These are phyloP conservation scores for Orbilia oligospora DNA, from an alignment of 2,329 filamentous ascomycete genomes.

Conservation along the genomic window DNA sequence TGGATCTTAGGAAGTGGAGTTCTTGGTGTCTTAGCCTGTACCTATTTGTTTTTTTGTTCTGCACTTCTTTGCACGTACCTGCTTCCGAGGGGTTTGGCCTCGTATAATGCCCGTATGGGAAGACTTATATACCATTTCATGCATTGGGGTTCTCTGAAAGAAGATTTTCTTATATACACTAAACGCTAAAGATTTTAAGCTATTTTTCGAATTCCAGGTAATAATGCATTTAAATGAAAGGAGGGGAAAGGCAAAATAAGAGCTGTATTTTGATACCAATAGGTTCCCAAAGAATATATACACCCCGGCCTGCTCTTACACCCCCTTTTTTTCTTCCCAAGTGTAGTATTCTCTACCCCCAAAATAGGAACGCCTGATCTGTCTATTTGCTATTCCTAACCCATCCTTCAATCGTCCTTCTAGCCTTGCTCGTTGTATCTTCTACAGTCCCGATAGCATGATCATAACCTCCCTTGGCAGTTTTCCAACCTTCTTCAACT, in stretches of 20 bases:
- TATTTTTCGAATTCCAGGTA: slow-evolving; percentile 14
- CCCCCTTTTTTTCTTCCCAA: background rate
- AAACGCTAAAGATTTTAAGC: slow-evolving; percentile 27
- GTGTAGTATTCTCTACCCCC: background rate
- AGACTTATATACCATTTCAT: slow-evolving; percentile 11
- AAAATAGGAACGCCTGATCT: background rate
- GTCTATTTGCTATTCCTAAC: slow-evolving; percentile 79
- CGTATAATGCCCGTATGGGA: background rate
- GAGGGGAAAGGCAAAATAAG: background rate
- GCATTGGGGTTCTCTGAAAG: background rate
- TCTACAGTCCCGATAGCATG: slow-evolving; percentile 81
- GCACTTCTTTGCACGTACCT: too few species aligned
- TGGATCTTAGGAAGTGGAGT: slow-evolving; percentile 12
- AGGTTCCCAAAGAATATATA: slow-evolving; percentile 15
- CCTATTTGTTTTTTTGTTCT: background rate
- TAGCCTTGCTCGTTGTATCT: slow-evolving; percentile 64
- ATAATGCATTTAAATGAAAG: slow-evolving; percentile 16
- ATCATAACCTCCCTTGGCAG: slow-evolving; percentile 80
- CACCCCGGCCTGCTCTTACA: slow-evolving; percentile 9
- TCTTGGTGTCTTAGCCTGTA: slow-evolving; percentile 11
- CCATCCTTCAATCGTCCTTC: slow-evolving; percentile 87
- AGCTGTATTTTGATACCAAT: slow-evolving; percentile 24
- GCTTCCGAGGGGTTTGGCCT: background rate
- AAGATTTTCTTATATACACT: slow-evolving; percentile 26
- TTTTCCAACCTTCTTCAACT: slow-evolving; percentile 78